These are phyloP conservation scores for Yamadazyma nakazawae DNA, from an alignment of 805 yeast species.

Conservation along the genomic window DNA sequence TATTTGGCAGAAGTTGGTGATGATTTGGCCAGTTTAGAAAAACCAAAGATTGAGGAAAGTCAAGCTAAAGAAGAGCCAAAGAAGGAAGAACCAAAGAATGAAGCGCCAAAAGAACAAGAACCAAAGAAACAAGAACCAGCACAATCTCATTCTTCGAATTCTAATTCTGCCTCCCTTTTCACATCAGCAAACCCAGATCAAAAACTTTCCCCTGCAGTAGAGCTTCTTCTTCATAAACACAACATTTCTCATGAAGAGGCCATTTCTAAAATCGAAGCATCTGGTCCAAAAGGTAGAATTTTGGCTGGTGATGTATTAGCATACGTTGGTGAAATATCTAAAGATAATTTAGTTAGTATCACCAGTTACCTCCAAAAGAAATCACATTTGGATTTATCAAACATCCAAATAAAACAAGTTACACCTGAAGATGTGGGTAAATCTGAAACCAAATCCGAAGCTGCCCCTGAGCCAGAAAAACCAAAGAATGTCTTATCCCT, in stretches of 20 bases:
- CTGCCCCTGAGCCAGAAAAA: constrained; percentile 10
- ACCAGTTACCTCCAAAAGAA: constrained; percentile 53
- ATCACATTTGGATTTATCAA: constrained; percentile 68
- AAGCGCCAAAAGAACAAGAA: constrained; percentile 13
- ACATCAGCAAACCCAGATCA: constrained; percentile 62
- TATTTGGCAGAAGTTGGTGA: constrained; percentile 85
- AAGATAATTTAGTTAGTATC: constrained; percentile 50
- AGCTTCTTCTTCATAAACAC: constrained; percentile 56
- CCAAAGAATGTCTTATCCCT: constrained; percentile 28
- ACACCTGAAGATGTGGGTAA: constrained; percentile 9
- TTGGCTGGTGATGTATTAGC: constrained; percentile 91
- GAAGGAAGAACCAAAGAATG: constrained; percentile 13
- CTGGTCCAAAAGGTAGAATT: constrained; percentile 87
- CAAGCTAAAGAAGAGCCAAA: constrained; percentile 8
- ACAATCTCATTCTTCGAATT: background rate
- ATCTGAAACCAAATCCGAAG: constrained; percentile 2
- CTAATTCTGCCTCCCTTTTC: constrained; percentile 17
- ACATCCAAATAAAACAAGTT: constrained; percentile 35
- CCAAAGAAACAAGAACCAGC: constrained; percentile 1
- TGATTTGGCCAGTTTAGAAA: constrained; percentile 60
- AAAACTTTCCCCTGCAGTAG: constrained; percentile 76
- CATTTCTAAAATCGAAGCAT: constrained; percentile 63
- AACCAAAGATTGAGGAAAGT: constrained; percentile 45
- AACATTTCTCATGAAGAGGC: constrained; percentile 71
- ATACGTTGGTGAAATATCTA: constrained; percentile 67